These are phyloP conservation scores for Paecilomyces sp. DNA, from an alignment of 2,329 filamentous ascomycete genomes.

Conservation along the genomic window DNA sequence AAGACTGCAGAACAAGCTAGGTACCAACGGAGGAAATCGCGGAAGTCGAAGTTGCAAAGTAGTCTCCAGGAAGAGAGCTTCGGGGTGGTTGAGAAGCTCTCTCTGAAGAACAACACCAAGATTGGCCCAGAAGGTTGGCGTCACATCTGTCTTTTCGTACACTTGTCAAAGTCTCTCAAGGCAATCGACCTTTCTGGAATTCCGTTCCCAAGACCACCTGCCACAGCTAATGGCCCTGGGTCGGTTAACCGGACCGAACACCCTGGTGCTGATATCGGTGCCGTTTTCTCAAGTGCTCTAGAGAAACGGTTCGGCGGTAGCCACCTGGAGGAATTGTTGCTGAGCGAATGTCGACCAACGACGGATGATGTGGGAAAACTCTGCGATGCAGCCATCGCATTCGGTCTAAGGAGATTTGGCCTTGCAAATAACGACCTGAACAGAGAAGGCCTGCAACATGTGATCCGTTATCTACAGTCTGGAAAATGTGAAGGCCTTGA, in stretches of 20 bases:
- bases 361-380: slow-evolving; percentile 65
- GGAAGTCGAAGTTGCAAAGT: slow-evolving; percentile 28
- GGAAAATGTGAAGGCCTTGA: slow-evolving; percentile 83
- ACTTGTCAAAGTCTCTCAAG: slow-evolving; percentile 81
- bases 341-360: slow-evolving; percentile 70
- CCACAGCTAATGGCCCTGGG: slow-evolving; percentile 17
- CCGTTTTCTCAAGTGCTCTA: slow-evolving; percentile 67
- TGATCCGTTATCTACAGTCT: slow-evolving; percentile 67
- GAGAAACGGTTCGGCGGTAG: slow-evolving; percentile 68
- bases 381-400: slow-evolving; percentile 73
- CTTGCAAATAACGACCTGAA: slow-evolving; percentile 77
- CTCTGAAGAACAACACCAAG: slow-evolving; percentile 81
- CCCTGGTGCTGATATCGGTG: slow-evolving; percentile 46
- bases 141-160: slow-evolving; percentile 80
- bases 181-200: slow-evolving; percentile 81
- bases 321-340: slow-evolving; percentile 71
- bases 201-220: slow-evolving; percentile 55
- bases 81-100: slow-evolving; percentile 78
- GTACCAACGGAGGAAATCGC: slow-evolving; percentile 37
- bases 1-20: slow-evolving; percentile 57
- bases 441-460: slow-evolving; percentile 64
- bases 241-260: slow-evolving; percentile 9
- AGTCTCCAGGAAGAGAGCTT: slow-evolving; percentile 26
- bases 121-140: slow-evolving; percentile 85
- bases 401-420: slow-evolving; percentile 70